Evolutionary conservation across 2,329 filamentous ascomycete species (phyloP), one percentile per base, ranked within the genome.

Genomic region (Phaeomoniella chlamydospora): DNA sequence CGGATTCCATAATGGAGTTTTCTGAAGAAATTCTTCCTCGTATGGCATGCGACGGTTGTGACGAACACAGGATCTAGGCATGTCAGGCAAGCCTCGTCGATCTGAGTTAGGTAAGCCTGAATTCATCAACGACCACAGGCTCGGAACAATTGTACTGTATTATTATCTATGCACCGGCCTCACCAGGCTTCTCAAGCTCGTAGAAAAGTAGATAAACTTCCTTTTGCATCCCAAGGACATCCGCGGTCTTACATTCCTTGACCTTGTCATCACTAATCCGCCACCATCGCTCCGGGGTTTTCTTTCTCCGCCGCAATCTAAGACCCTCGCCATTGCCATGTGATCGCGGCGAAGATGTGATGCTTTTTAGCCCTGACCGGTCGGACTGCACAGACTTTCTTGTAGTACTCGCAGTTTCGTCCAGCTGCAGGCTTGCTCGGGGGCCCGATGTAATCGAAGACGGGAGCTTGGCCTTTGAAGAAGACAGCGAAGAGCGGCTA

Each of bases 121-220:
- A n/a, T n/a, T n/a, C n/a, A n/a, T n/a, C n/a, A n/a, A n/a, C n/a
- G n/a, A n/a, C n/a, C n/a, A n/a, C n/a, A n/a, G n/a, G n/a, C n/a
- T n/a, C n/a, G n/a, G n/a, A n/a, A n/a, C n/a, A n/a, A n/a, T n/a
- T n/a, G n/a, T n/a, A n/a, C n/a, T n/a, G n/a, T n/a, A n/a, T n/a
- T n/a, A n/a, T n/a, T n/a, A n/a, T n/a, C n/a, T 26, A 26, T 26
- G 22, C 22, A n/a, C 9, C n/a, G 9, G 22, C 22, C n/a, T 26
- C 22, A n/a, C 22, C 22, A 26, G 22, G 22, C n/a, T 65, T 67
- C 44, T 88, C 81, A 48, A 93, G 62, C 64, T 96, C 88, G 58
- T 98, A 98, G 56, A 98, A 98, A 35, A 98, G 59, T 53, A 98
- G 63, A 56, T 98, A 98, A 1, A 96, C 88, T 58, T 98, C 90